Percentiles rank a stretch among this genome's conserved stretches.
These are phyloP conservation scores for Acanthamoeba lugdunensis DNA, from an alignment of 208 protist genomes.

Conservation along the genomic window DNA sequence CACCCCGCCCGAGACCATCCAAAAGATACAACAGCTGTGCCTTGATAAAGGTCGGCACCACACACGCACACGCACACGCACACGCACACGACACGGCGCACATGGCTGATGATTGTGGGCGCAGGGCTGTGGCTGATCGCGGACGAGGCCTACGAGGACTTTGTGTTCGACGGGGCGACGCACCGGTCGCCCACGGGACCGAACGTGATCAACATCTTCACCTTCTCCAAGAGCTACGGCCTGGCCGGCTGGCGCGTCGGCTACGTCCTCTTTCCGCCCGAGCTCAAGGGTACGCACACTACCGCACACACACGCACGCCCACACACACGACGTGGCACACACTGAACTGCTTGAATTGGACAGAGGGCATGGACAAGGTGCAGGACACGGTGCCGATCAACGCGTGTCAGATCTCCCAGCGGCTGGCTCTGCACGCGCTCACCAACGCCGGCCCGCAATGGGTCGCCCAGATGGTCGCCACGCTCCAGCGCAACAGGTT, in stretches of 20 bases:
- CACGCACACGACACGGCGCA: background rate
- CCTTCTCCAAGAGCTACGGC: conserved; percentile 63
- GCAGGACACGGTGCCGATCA: conserved; percentile 53
- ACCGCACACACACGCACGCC: background rate
- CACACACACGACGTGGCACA: background rate
- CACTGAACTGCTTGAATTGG: background rate
- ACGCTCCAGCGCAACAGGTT: conserved; percentile 15
- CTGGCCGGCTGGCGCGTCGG: conserved; percentile 58
- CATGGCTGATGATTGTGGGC: background rate
- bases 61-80: too few relatives aligned
- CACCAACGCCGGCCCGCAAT: background rate
- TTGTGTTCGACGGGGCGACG: conserved; percentile 63
- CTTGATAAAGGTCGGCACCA: background rate
- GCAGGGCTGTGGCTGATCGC: conserved; percentile 54
- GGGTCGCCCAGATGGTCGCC: conserved; percentile 39
- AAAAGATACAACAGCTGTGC: conserved; percentile 65
- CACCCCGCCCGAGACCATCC: background rate
- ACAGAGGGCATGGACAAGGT: conserved; percentile 38
- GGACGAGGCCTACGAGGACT: conserved; percentile 73
- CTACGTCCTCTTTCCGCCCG: conserved; percentile 24
- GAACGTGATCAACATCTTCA: conserved; percentile 72
- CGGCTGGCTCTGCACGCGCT: conserved; percentile 1
- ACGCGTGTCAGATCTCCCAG: conserved; percentile 32
- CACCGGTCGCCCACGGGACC: conserved; percentile 48
- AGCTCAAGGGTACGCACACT: background rate